These are phyloP conservation scores for Fusarium pseudoanthophilum DNA, from an alignment of 2,329 filamentous ascomycete genomes.

Conservation along the genomic window DNA sequence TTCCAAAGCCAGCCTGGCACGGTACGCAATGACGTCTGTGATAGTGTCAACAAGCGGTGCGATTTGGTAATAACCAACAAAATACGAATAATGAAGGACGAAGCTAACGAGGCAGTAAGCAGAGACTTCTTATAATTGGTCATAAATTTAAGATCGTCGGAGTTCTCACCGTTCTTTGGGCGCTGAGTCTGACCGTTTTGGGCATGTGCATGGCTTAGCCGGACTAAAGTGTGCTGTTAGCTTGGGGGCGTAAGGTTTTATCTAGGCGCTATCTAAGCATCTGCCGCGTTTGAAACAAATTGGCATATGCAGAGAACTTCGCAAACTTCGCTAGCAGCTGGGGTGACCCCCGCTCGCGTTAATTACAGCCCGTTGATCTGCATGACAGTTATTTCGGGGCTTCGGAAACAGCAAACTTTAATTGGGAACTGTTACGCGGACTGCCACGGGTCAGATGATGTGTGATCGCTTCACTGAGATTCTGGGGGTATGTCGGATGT, in stretches of 20 bases:
- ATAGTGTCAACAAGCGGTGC: not conserved
- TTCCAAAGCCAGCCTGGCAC: not conserved
- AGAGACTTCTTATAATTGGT: not conserved
- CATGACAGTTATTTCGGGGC: not conserved
- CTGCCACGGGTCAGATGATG: too few species aligned
- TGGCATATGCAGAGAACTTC: not conserved
- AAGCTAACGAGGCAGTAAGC: not conserved
- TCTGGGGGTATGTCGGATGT: not conserved
- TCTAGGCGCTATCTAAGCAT: conserved; percentile 18
- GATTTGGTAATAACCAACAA: not conserved
- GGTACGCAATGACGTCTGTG: conserved; percentile 2
- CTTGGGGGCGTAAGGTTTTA: conserved; percentile 2
- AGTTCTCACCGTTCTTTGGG: not conserved
- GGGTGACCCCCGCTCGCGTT: not conserved
- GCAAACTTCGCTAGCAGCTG: not conserved
- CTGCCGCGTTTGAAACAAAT: not conserved
- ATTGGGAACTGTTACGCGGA: not conserved
- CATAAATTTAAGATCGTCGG: not conserved
- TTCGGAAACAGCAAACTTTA: not conserved
- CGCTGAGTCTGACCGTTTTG: not conserved
- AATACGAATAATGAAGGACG: not conserved
- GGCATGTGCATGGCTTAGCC: not conserved
- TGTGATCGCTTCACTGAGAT: not conserved
- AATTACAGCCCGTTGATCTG: conserved; percentile 3
- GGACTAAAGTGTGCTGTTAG: not conserved